A percentile compares a stretch with the other conserved stretches of the same genome.
Evolutionary conservation across 2,329 filamentous ascomycete genomes (phyloP).

Genomic region (Metarhizium rileyi): DNA sequence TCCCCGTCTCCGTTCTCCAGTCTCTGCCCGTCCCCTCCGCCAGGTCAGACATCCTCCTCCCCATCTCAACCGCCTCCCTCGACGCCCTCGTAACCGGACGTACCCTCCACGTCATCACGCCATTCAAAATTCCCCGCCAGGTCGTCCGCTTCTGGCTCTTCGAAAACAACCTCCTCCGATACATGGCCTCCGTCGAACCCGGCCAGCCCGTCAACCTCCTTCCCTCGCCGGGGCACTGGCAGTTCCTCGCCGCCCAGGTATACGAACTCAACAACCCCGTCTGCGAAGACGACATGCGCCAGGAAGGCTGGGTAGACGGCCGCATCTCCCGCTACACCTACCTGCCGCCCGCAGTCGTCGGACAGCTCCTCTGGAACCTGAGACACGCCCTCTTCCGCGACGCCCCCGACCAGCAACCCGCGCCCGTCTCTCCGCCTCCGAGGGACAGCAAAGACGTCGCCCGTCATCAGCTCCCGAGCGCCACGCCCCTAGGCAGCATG

Average conservation of each 20-base stretch:
- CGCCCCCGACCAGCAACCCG: conserved; percentile 5
- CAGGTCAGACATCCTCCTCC: conserved; percentile 45
- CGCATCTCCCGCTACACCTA: conserved; percentile 42
- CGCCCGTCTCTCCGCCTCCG: neutral
- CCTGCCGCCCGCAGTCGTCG: conserved; percentile 46
- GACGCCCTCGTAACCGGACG: conserved; percentile 36
- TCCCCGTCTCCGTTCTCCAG: conserved; percentile 39
- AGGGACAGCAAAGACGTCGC: conserved; percentile 1
- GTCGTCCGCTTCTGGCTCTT: conserved; percentile 57
- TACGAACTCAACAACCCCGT: conserved; percentile 55
- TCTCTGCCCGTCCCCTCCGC: conserved; percentile 37
- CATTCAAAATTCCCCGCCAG: conserved; percentile 43
- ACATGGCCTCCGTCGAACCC: conserved; percentile 46
- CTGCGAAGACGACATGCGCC: conserved; percentile 38
- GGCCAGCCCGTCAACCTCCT: conserved; percentile 20
- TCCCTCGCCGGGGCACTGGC: conserved; percentile 12
- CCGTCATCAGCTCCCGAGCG: neutral
- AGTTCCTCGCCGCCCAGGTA: conserved; percentile 31
- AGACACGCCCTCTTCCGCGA: conserved; percentile 37
- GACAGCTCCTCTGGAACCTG: conserved; percentile 48
- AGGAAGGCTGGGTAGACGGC: conserved; percentile 43
- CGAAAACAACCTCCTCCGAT: conserved; percentile 41
- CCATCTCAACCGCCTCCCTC: conserved; percentile 37
- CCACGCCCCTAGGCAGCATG: conserved; percentile 12
- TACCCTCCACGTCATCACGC: conserved; percentile 45